Evolutionary conservation across 2,329 filamentous ascomycete genomes (phyloP).

Genomic region (Colletotrichum sp.): DNA sequence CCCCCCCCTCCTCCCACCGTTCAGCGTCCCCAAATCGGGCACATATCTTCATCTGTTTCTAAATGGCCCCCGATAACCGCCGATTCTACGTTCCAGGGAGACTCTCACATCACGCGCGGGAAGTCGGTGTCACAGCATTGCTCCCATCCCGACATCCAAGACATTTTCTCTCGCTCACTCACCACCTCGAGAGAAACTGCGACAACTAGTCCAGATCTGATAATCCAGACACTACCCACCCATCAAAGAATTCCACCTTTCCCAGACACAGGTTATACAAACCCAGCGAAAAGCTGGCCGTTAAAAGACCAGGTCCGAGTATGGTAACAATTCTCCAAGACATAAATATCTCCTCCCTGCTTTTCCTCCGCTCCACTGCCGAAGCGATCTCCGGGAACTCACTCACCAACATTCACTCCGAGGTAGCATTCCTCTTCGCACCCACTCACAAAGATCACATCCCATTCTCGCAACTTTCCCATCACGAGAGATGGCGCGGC

Average conservation of each 20-base stretch:
- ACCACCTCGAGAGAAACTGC: background rate
- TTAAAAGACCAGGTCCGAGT: background rate
- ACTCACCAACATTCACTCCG: background rate
- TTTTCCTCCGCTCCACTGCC: background rate
- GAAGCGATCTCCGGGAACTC: background rate
- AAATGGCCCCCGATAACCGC: background rate
- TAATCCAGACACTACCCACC: background rate
- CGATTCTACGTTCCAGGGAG: background rate
- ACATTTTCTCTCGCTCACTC: background rate
- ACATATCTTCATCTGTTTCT: background rate
- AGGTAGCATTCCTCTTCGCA: background rate
- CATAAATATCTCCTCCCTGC: background rate
- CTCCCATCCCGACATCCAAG: background rate
- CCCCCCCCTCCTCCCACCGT: background rate
- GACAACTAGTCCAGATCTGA: background rate
- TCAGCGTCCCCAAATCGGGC: background rate
- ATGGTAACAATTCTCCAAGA: background rate
- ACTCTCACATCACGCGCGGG: background rate
- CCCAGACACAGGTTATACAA: background rate
- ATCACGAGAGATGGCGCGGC: background rate
- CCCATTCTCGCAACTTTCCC: background rate
- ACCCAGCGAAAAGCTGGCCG: background rate
- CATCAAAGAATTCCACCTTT: background rate
- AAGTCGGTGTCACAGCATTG: background rate
- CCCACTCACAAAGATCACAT: background rate